These are phyloP conservation scores for Penicillium sp. DNA, from an alignment of 2,329 filamentous ascomycete genomes.

Conservation along the genomic window DNA sequence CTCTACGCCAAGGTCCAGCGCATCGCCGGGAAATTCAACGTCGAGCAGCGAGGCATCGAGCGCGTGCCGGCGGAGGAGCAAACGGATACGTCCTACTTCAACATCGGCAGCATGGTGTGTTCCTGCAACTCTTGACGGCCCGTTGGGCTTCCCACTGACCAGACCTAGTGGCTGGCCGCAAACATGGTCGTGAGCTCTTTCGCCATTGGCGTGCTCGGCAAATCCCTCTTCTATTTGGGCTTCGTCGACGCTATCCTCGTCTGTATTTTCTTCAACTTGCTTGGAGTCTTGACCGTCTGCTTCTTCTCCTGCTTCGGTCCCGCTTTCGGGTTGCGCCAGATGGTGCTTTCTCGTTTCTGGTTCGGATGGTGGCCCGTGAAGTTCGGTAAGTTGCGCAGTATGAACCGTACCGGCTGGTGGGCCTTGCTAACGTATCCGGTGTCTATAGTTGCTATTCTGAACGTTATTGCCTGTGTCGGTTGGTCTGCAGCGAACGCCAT, in stretches of 20 bases:
- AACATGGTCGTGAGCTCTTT: constrained; percentile 78
- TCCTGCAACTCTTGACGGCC: constrained; percentile 5
- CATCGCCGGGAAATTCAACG: constrained; percentile 62
- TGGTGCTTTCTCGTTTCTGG: constrained; percentile 75
- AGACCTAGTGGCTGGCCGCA: constrained; percentile 66
- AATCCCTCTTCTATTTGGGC: constrained; percentile 67
- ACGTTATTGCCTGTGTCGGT: constrained; percentile 68
- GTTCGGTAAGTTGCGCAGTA: constrained; percentile 51
- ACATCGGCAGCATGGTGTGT: constrained; percentile 69
- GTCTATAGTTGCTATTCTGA: constrained; percentile 62
- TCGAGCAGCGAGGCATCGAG: constrained; percentile 75
- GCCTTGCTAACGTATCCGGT: constrained; percentile 9
- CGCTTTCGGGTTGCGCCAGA: constrained; percentile 71
- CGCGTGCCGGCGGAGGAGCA: constrained; percentile 69
- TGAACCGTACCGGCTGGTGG: neutral
- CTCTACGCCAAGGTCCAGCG: constrained; percentile 61
- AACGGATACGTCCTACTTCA: constrained; percentile 62
- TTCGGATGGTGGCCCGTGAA: constrained; percentile 72
- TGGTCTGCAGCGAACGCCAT: constrained; percentile 78
- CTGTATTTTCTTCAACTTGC: constrained; percentile 71
- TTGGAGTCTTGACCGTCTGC: constrained; percentile 69
- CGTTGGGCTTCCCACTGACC: constrained; percentile 24
- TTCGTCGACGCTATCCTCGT: constrained; percentile 71
- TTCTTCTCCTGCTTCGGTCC: constrained; percentile 78
- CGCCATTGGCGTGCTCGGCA: constrained; percentile 68